Evolutionary conservation across 495 filamentous ascomycete species (phyloP).

Genomic region (Lasiosphaeria hispida): DNA sequence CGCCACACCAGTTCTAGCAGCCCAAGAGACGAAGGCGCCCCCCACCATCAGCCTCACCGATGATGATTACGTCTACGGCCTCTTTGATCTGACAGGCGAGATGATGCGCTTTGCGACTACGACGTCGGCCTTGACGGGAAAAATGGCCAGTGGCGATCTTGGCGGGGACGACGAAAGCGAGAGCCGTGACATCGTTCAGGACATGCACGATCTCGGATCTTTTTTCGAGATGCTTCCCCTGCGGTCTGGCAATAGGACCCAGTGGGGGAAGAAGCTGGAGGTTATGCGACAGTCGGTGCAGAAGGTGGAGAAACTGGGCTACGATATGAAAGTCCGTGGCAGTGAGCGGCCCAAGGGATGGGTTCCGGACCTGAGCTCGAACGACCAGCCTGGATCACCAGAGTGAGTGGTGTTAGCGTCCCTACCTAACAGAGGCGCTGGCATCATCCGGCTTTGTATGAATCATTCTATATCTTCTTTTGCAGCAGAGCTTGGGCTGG

Average conservation of each 20-base stretch:
- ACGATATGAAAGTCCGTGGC: conserved; percentile 81
- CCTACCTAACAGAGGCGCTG: not conserved
- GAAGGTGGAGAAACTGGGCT: conserved; percentile 89
- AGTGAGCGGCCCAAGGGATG: conserved; percentile 88
- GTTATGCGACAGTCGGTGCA: conserved; percentile 86
- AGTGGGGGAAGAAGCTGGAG: conserved; percentile 71
- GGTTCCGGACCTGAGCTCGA: conserved; percentile 70
- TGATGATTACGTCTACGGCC: conserved; percentile 85
- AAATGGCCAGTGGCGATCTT: conserved; percentile 42
- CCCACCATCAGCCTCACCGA: conserved; percentile 60
- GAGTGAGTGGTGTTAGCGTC: conserved; percentile 11
- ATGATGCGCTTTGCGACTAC: conserved; percentile 95
- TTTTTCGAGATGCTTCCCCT: conserved; percentile 69
- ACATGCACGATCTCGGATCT: conserved; percentile 71
- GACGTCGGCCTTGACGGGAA: conserved; percentile 63
- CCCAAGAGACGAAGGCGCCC: conserved; percentile 26
- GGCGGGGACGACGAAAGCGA: conserved; percentile 8
- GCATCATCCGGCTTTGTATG: too few relatives aligned
- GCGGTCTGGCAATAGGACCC: conserved; percentile 35
- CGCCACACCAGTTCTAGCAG: conserved; percentile 11
- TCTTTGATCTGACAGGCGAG: conserved; percentile 91
- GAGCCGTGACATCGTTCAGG: conserved; percentile 61
- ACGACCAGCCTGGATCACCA: conserved; percentile 19
- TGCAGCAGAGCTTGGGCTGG: too few relatives aligned
- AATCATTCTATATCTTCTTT: too few relatives aligned